phyloP scores from a whole-genome alignment of 2,329 filamentous ascomycete genomes.

The Nemania sp. region DNA sequence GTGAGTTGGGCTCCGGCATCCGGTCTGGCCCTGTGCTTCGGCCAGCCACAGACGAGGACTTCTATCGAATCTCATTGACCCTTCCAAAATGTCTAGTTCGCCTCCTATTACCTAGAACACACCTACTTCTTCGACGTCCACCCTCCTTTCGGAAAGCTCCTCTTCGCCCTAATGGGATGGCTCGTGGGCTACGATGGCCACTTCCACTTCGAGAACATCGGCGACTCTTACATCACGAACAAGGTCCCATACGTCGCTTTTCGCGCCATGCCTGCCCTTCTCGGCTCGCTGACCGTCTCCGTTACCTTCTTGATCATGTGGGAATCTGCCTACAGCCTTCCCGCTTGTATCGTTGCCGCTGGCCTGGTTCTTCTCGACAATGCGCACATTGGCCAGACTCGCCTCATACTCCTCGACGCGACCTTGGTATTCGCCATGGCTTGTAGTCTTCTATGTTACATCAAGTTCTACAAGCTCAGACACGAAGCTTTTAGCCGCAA shows the following conservation, averaged over 20 bases:
- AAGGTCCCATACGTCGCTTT: conserved; percentile 97
- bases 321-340: conserved; percentile 97
- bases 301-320: conserved; percentile 98
- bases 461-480: conserved; percentile 96
- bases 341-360: conserved; percentile 85
- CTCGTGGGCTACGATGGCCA: conserved; percentile 95
- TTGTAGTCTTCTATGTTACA: conserved; percentile 88
- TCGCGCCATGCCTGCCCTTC: conserved; percentile 86
- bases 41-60: background rate
- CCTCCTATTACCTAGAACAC: conserved; percentile 85
- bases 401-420: conserved; percentile 91
- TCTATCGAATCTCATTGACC: conserved; percentile 15
- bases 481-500: conserved; percentile 89
- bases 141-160: conserved; percentile 95
- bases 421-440: conserved; percentile 96
- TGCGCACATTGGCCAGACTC: conserved; percentile 94
- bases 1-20: conserved; percentile 54
- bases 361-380: conserved; percentile 93
- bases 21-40: too few species aligned
- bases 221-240: conserved; percentile 96
- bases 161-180: conserved; percentile 97
- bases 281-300: conserved; percentile 92
- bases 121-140: conserved; percentile 99
- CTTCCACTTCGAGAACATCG: conserved; percentile 99
- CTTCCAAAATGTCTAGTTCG: conserved; percentile 55